A percentile compares a stretch with the other conserved stretches of the same genome.
phyloP scores from a whole-genome alignment of 2,329 filamentous ascomycete genomes.

The Microcera coccophila region DNA sequence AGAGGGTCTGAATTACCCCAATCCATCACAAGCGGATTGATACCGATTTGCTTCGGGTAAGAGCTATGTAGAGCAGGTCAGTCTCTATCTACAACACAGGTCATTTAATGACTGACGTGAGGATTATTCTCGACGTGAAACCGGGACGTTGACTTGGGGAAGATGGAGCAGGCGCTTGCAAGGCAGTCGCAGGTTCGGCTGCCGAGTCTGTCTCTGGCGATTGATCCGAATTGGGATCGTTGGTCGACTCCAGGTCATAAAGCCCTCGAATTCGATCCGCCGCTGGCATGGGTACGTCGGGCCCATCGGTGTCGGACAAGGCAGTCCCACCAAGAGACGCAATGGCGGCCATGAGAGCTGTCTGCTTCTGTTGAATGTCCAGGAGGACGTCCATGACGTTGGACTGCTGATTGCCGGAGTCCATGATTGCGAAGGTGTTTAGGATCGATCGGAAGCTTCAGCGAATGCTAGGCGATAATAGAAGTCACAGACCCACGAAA shows the following conservation, averaged over 20 bases:
- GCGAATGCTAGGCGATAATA: not conserved
- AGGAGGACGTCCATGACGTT: slow-evolving; percentile 31
- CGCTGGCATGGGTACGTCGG: slow-evolving; percentile 1
- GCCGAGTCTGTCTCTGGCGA: slow-evolving; percentile 12
- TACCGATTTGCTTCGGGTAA: slow-evolving; percentile 90
- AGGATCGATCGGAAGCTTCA: not conserved
- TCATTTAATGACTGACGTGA: slow-evolving; percentile 41
- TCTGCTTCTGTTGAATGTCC: slow-evolving; percentile 42
- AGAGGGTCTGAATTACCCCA: slow-evolving; percentile 79
- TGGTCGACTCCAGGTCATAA: slow-evolving; percentile 10
- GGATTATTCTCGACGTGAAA: slow-evolving; percentile 52
- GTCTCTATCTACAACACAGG: not conserved
- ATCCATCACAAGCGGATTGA: slow-evolving; percentile 82
- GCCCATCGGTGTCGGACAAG: slow-evolving; percentile 5
- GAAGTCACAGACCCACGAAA: too few species aligned
- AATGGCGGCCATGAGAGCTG: slow-evolving; percentile 38
- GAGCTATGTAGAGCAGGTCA: slow-evolving; percentile 46
- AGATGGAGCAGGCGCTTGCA: slow-evolving; percentile 24
- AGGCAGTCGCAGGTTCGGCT: slow-evolving; percentile 8
- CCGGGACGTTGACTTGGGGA: slow-evolving; percentile 38
- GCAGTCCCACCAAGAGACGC: slow-evolving; percentile 36
- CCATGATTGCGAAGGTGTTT: slow-evolving; percentile 17
- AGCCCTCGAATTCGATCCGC: not conserved
- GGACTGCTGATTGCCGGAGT: slow-evolving; percentile 16
- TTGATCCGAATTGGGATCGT: slow-evolving; percentile 7